phyloP scores from a whole-genome alignment of 2,329 filamentous ascomycete genomes.

The Aureobasidium leucospermi region DNA sequence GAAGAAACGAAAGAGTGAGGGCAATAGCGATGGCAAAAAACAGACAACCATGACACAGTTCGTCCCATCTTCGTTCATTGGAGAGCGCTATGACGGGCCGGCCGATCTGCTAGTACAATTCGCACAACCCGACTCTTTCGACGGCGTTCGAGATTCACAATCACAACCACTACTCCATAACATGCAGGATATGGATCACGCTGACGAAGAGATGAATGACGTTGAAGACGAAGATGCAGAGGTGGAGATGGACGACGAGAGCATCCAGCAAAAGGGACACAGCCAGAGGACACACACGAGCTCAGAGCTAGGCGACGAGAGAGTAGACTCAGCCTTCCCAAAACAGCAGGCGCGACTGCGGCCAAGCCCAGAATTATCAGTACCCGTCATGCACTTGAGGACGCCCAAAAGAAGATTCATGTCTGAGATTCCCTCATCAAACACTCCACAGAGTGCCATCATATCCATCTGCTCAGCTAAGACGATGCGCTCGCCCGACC shows the following conservation, averaged over 20 bases:
- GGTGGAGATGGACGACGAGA: not conserved
- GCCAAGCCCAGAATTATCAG: slow-evolving; percentile 7
- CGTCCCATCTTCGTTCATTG: slow-evolving; percentile 5
- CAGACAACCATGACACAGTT: slow-evolving; percentile 20
- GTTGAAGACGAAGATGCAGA: not conserved
- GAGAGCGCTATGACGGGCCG: not conserved
- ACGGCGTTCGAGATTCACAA: slow-evolving; percentile 2
- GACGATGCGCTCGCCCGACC: slow-evolving; percentile 2
- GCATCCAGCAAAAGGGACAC: not conserved
- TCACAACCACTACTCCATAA: not conserved
- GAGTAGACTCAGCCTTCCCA: slow-evolving; percentile 9
- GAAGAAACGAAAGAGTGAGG: slow-evolving; percentile 14
- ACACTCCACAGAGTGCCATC: slow-evolving; percentile 20
- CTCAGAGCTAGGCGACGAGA: not conserved
- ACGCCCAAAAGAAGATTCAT: slow-evolving; percentile 3
- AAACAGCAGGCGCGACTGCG: slow-evolving; percentile 14
- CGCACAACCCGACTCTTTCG: not conserved
- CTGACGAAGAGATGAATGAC: not conserved
- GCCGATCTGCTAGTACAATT: slow-evolving; percentile 4
- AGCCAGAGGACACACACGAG: not conserved
- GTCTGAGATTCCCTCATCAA: slow-evolving; percentile 22
- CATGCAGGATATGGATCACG: no score
- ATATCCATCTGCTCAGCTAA: slow-evolving; percentile 16
- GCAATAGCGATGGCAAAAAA: slow-evolving; percentile 3
- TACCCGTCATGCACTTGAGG: not conserved